phyloP scores from a whole-genome alignment of 169 alveolate genomes.

The Plasmodium blacklocki region DNA sequence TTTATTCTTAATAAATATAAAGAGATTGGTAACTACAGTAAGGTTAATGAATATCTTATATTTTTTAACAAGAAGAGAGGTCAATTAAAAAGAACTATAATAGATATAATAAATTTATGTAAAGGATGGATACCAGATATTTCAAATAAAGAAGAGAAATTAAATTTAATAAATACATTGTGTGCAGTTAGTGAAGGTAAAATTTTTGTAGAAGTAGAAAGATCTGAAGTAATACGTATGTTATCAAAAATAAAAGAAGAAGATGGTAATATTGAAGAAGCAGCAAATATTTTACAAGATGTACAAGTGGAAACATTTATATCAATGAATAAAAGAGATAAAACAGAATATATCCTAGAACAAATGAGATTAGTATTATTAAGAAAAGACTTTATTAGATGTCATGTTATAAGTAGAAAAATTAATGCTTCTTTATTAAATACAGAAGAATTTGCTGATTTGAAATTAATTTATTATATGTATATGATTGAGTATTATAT shows the following conservation, averaged over 20 bases:
- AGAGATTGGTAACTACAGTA: conserved; percentile 76
- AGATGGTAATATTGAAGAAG: conserved; percentile 81
- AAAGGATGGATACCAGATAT: conserved; percentile 77
- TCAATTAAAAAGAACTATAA: conserved; percentile 81
- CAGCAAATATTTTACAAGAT: conserved; percentile 83
- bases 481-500: conserved; percentile 84
- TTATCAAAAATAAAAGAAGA: conserved; percentile 82
- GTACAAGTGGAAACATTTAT: conserved; percentile 85
- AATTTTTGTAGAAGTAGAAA: conserved; percentile 82
- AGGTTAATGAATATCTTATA: conserved; percentile 78
- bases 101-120: conserved; percentile 80
- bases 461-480: conserved; percentile 78
- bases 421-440: conserved; percentile 79
- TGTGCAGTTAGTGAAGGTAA: conserved; percentile 82
- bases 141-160: conserved; percentile 73
- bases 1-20: conserved; percentile 79
- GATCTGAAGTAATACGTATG: conserved; percentile 81
- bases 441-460: conserved; percentile 72
- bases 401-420: conserved; percentile 82
- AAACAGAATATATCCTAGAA: conserved; percentile 81
- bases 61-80: conserved; percentile 82
- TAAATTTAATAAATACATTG: conserved; percentile 78
- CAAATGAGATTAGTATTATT: conserved; percentile 84
- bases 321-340: conserved; percentile 78
- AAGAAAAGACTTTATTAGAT: conserved; percentile 83